These are phyloP conservation scores for Puccinia horiana DNA, from an alignment of 1,284 basidiomycete genomes.

Conservation along the genomic window DNA sequence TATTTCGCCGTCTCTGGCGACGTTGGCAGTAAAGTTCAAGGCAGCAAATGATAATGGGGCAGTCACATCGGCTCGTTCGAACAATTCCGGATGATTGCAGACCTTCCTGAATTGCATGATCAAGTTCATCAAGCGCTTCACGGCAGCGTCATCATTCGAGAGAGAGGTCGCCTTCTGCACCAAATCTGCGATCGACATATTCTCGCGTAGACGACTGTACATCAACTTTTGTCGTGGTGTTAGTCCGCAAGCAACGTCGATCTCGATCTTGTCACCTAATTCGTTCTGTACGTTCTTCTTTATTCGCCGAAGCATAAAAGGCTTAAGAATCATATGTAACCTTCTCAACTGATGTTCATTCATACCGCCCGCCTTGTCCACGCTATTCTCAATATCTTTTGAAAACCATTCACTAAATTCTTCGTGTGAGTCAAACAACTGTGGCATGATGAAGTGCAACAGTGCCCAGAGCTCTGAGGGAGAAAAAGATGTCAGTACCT, in stretches of 20 bases:
- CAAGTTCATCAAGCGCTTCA: constrained; percentile 94
- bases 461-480: constrained; percentile 92
- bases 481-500: constrained; percentile 49
- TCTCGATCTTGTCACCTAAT: constrained; percentile 99
- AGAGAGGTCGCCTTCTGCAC: constrained; percentile 87
- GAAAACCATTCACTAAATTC: constrained; percentile 99
- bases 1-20: constrained; percentile 81
- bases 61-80: constrained; percentile 93
- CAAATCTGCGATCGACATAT: constrained; percentile 92
- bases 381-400: constrained; percentile 96
- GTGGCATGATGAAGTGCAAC: constrained; percentile 99
- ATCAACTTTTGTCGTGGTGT: constrained; percentile 90
- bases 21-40: constrained; percentile 78
- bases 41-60: constrained; percentile 86
- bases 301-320: constrained; percentile 96
- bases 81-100: constrained; percentile 98
- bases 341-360: constrained; percentile 95
- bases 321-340: constrained; percentile 98
- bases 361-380: constrained; percentile 81
- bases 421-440: constrained; percentile 96
- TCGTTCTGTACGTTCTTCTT: constrained; percentile 99
- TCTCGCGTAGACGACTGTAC: constrained; percentile 84
- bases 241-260: constrained; percentile 91
- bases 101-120: constrained; percentile 99
- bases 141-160: constrained; percentile 78